These are phyloP conservation scores for Saccharomyces kudriavzevii DNA, from an alignment of 805 yeast genomes.

Conservation along the genomic window DNA sequence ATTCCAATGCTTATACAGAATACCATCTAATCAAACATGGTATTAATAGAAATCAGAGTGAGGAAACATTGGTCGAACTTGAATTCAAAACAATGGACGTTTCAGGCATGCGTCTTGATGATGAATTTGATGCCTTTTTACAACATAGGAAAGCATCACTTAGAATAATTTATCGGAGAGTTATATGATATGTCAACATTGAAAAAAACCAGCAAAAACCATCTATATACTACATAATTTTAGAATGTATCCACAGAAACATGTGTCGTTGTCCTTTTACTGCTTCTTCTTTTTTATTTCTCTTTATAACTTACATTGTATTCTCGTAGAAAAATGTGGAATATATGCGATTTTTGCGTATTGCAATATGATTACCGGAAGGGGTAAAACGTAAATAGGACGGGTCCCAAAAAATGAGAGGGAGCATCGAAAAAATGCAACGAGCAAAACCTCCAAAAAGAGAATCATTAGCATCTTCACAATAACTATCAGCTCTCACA, in stretches of 20 bases:
- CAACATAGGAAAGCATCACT: constrained; percentile 13
- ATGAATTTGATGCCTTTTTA: constrained; percentile 8
- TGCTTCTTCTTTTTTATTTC: neutral
- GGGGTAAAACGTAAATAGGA: constrained; percentile 14
- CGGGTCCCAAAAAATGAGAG: neutral
- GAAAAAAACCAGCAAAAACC: neutral
- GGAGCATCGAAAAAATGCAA: neutral
- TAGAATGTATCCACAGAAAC: neutral
- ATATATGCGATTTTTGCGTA: neutral
- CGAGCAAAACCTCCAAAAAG: neutral
- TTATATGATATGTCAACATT: neutral
- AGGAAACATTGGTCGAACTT: neutral
- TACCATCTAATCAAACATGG: neutral
- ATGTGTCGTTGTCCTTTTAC: neutral
- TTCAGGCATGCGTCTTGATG: neutral
- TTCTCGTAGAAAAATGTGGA: too few species aligned
- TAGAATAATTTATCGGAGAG: constrained; percentile 12
- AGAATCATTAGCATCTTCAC: neutral
- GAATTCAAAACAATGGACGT: neutral
- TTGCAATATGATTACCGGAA: constrained; percentile 7
- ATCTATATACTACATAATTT: neutral
- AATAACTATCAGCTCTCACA: neutral
- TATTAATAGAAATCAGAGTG: neutral
- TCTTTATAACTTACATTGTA: neutral
- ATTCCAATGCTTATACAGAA: neutral